A percentile compares a stretch with the other conserved stretches of the same genome.
These are phyloP conservation scores for Cochlearia excelsa DNA, from an alignment of 345 rosid genomes.

Conservation along the genomic window DNA sequence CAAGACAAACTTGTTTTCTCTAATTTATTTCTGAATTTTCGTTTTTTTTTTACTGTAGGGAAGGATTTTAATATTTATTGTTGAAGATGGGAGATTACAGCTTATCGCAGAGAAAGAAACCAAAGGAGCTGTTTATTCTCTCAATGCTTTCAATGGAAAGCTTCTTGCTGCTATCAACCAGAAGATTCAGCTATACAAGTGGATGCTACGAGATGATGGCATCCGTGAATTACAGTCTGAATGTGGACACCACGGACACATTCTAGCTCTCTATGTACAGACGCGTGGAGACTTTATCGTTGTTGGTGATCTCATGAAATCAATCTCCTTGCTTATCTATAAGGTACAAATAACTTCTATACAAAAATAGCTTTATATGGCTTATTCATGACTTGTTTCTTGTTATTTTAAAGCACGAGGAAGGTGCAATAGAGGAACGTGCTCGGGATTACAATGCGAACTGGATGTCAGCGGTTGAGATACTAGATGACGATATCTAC, in stretches of 20 bases:
- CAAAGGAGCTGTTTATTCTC: constrained; percentile 89
- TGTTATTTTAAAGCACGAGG: constrained; percentile 57
- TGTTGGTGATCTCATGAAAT: constrained; percentile 97
- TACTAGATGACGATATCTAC: constrained; percentile 87
- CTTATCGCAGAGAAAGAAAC: constrained; percentile 95
- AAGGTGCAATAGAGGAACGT: constrained; percentile 92
- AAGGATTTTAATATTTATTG: constrained; percentile 78
- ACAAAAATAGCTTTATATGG: constrained; percentile 14
- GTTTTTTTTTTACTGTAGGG: constrained; percentile 48
- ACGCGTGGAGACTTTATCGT: constrained; percentile 98
- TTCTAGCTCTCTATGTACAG: constrained; percentile 89
- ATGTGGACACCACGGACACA: constrained; percentile 95
- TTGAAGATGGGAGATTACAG: constrained; percentile 88
- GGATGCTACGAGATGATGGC: constrained; percentile 95
- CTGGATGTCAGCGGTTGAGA: constrained; percentile 98
- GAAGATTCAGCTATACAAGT: constrained; percentile 88
- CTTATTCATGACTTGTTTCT: neutral
- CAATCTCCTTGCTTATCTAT: constrained; percentile 86
- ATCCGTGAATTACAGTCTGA: constrained; percentile 87
- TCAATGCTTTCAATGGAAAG: constrained; percentile 92
- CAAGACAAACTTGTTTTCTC: neutral
- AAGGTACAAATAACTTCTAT: constrained; percentile 43
- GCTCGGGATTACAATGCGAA: constrained; percentile 95
- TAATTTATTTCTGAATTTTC: neutral
- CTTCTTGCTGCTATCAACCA: constrained; percentile 94